Conservation (phyloP, 192 early-diverging fungal species). For the Jimgerdemannia flammicorona region DNA sequence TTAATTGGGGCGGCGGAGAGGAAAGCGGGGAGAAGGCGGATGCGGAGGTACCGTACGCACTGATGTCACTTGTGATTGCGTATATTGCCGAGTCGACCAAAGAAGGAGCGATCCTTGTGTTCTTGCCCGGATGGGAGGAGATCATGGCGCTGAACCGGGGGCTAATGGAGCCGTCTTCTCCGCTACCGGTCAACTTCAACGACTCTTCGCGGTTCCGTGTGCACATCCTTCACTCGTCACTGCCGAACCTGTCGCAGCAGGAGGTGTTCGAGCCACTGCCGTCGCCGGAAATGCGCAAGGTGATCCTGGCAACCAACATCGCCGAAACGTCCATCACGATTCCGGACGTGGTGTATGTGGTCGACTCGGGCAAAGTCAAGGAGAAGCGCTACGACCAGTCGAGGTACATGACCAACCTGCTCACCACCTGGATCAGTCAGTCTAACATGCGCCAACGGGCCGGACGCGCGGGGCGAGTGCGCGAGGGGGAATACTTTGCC, state of each 20-base stretch:
- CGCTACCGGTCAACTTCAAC: constrained; percentile 41
- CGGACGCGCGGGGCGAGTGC: constrained; percentile 83
- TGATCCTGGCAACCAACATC: constrained; percentile 76
- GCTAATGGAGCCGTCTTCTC: constrained; percentile 35
- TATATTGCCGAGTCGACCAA: constrained; percentile 42
- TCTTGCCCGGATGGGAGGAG: constrained; percentile 67
- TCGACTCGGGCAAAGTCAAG: constrained; percentile 77
- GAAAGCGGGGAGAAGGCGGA: constrained; percentile 31
- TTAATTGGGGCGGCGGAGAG: constrained; percentile 5
- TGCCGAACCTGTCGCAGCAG: constrained; percentile 57
- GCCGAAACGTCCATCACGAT: constrained; percentile 84
- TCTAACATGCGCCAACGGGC: constrained; percentile 68
- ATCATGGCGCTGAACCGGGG: constrained; percentile 48
- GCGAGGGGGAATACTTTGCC: constrained; percentile 71
- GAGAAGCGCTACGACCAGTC: constrained; percentile 46
- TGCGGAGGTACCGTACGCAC: constrained; percentile 33
- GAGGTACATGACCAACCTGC: constrained; percentile 51
- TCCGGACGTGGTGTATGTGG: constrained; percentile 73
- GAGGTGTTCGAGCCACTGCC: constrained; percentile 58
- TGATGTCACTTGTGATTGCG: constrained; percentile 37
- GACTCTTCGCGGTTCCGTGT: constrained; percentile 43
- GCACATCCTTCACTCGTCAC: constrained; percentile 56
- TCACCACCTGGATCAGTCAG: constrained; percentile 57
- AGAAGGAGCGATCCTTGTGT: constrained; percentile 72
- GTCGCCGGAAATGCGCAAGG: constrained; percentile 55